Conservation (phyloP, 345 rosid species). For the Brassica juncea region DNA sequence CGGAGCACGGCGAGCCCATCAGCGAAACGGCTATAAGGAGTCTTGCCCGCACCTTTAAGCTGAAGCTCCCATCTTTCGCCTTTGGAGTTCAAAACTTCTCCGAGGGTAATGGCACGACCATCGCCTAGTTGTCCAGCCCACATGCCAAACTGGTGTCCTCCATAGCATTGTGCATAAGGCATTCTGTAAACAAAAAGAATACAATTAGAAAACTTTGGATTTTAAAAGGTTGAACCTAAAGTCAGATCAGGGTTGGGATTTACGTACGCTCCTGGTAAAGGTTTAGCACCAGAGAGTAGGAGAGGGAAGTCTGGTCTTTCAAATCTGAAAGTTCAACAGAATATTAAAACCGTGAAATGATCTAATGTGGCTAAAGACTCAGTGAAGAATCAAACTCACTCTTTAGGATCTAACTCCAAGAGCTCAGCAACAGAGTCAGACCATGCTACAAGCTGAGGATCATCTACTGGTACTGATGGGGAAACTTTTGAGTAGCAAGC, state of each 20-base stretch:
- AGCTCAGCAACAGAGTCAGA: slow-evolving; percentile 79
- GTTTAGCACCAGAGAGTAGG: slow-evolving; percentile 72
- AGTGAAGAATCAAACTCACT: slow-evolving; percentile 56
- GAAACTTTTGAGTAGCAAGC: slow-evolving; percentile 87
- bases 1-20: slow-evolving; percentile 98
- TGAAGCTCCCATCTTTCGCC: slow-evolving; percentile 96
- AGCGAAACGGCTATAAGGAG: slow-evolving; percentile 97
- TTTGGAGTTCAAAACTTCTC: slow-evolving; percentile 81
- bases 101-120: slow-evolving; percentile 95
- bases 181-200: slow-evolving; percentile 46
- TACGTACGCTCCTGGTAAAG: slow-evolving; percentile 75
- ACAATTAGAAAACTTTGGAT: slow-evolving; percentile 15
- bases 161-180: slow-evolving; percentile 93
- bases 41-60: slow-evolving; percentile 96
- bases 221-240: background rate
- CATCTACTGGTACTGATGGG: slow-evolving; percentile 82
- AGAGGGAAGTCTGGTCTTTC: slow-evolving; percentile 86
- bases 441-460: slow-evolving; percentile 94
- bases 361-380: background rate
- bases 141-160: slow-evolving; percentile 96
- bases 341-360: background rate
- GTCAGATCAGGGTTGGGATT: slow-evolving; percentile 11
- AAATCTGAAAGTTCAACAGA: slow-evolving; percentile 56
- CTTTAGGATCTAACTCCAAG: slow-evolving; percentile 82
- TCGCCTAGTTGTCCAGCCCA: slow-evolving; percentile 99